phyloP scores from a whole-genome alignment of 768 basidiomycete species.

The Leccinum rimulosum region DNA sequence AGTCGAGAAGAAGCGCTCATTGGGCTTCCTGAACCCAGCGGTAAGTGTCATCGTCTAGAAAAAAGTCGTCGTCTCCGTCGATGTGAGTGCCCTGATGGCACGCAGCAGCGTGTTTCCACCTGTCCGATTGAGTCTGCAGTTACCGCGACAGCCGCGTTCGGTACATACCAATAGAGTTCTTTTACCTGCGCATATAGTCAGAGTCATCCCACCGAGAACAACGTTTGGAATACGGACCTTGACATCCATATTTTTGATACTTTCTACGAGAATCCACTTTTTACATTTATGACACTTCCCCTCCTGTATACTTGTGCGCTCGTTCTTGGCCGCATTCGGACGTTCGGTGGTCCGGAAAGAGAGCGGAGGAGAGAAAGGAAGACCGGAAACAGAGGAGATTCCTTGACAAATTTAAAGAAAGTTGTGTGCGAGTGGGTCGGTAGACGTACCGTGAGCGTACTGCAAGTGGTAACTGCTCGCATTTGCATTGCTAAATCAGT shows the following conservation, averaged over 20 bases:
- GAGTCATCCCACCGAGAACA: background rate
- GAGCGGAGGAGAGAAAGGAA: slow-evolving; percentile 76
- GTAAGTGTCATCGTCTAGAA: slow-evolving; percentile 51
- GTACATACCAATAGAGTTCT: slow-evolving; percentile 72
- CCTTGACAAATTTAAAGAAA: slow-evolving; percentile 40
- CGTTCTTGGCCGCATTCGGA: slow-evolving; percentile 51
- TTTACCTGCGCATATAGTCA: slow-evolving; percentile 46
- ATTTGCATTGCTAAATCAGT: slow-evolving; percentile 4
- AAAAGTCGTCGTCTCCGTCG: slow-evolving; percentile 56
- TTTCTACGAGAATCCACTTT: slow-evolving; percentile 71
- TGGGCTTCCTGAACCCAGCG: slow-evolving; percentile 18
- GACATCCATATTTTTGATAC: slow-evolving; percentile 68
- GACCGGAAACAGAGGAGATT: slow-evolving; percentile 63
- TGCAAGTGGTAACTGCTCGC: slow-evolving; percentile 74
- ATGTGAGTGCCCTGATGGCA: slow-evolving; percentile 65
- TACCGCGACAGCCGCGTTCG: background rate
- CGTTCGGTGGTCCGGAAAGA: slow-evolving; percentile 53
- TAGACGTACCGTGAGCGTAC: slow-evolving; percentile 63
- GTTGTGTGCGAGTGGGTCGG: background rate
- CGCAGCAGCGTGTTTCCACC: slow-evolving; percentile 83
- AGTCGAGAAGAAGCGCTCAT: slow-evolving; percentile 1
- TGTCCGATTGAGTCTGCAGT: slow-evolving; percentile 24
- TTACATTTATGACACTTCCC: slow-evolving; percentile 78
- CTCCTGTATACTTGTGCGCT: slow-evolving; percentile 57
- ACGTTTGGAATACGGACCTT: slow-evolving; percentile 45